Evolutionary conservation across 495 filamentous ascomycete species (phyloP).

Genomic region (Xylaria telfairii): DNA sequence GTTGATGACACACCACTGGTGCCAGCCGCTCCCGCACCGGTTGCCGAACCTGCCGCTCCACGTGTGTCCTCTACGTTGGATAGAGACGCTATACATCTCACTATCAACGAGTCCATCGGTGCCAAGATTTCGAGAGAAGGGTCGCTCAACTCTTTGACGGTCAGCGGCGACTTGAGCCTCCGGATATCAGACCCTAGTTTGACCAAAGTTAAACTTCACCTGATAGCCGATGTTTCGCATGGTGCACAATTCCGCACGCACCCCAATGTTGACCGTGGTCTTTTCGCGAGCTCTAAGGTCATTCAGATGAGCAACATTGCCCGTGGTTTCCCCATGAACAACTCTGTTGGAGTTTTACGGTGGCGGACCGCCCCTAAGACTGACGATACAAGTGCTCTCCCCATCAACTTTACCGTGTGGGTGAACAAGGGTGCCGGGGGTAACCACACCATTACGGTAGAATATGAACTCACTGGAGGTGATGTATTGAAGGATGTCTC

Average conservation of each 20-base stretch:
- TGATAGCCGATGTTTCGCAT: slow-evolving; percentile 73
- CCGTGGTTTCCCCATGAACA: slow-evolving; percentile 90
- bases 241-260: slow-evolving; percentile 90
- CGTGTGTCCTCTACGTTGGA: slow-evolving; percentile 70
- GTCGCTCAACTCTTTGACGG: slow-evolving; percentile 77
- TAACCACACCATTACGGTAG: slow-evolving; percentile 84
- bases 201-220: slow-evolving; percentile 84
- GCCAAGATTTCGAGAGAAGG: slow-evolving; percentile 89
- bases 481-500: slow-evolving; percentile 79
- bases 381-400: slow-evolving; percentile 75
- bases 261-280: slow-evolving; percentile 88
- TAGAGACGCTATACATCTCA: slow-evolving; percentile 82
- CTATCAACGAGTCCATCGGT: slow-evolving; percentile 83
- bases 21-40: slow-evolving; percentile 63
- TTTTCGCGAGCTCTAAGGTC: slow-evolving; percentile 75
- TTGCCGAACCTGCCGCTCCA: slow-evolving; percentile 62
- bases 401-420: slow-evolving; percentile 95
- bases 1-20: slow-evolving; percentile 78
- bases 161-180: slow-evolving; percentile 89
- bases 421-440: slow-evolving; percentile 81
- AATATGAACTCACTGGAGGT: slow-evolving; percentile 87
- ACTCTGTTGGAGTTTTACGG: slow-evolving; percentile 83
- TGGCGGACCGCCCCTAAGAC: slow-evolving; percentile 81
- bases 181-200: slow-evolving; percentile 85
- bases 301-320: slow-evolving; percentile 86